A percentile compares a stretch with the other conserved stretches of the same genome.
Evolutionary conservation across 2,329 filamentous ascomycete genomes (phyloP).

Genomic region (Xylariales sp.): DNA sequence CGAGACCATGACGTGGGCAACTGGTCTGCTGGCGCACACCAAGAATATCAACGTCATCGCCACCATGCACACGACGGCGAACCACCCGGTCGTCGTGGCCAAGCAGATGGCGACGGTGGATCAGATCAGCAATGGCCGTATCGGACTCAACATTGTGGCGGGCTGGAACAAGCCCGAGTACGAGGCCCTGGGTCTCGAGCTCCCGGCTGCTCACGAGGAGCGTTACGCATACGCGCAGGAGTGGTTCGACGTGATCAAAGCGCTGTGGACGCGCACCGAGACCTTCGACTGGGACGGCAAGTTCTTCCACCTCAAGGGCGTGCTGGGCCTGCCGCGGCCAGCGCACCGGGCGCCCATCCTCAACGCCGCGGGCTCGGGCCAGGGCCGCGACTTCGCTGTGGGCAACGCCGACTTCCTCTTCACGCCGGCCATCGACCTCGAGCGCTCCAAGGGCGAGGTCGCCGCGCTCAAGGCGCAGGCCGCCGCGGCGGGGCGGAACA

Average conservation of each 20-base stretch:
- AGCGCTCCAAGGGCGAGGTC: slow-evolving; percentile 1
- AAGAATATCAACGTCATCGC: slow-evolving; percentile 44
- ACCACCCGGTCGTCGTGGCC: slow-evolving; percentile 46
- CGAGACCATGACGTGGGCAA: slow-evolving; percentile 2
- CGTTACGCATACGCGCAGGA: slow-evolving; percentile 5
- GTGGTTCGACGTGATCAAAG: slow-evolving; percentile 3
- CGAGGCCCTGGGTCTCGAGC: slow-evolving; percentile 33
- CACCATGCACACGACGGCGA: slow-evolving; percentile 44
- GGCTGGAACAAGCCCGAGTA: slow-evolving; percentile 53
- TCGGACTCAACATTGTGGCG: slow-evolving; percentile 47
- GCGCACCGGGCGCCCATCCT: slow-evolving; percentile 2
- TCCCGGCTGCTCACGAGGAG: slow-evolving; percentile 3
- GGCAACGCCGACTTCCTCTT: slow-evolving; percentile 3
- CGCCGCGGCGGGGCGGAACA: background rate
- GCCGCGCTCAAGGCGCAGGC: slow-evolving; percentile 4
- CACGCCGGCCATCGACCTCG: slow-evolving; percentile 3
- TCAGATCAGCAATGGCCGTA: slow-evolving; percentile 44
- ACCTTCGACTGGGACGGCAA: slow-evolving; percentile 3
- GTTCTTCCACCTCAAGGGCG: slow-evolving; percentile 3
- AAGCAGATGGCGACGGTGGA: slow-evolving; percentile 51
- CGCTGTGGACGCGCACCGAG: slow-evolving; percentile 1
- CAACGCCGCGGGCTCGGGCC: slow-evolving; percentile 5
- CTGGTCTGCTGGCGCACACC: slow-evolving; percentile 1
- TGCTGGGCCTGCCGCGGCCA: background rate
- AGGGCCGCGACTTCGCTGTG: slow-evolving; percentile 3